Evolutionary conservation across 139 green algal genomes (phyloP), one percentile per base, ranked within the genome.

Genomic region (Tetraselmis chui): DNA sequence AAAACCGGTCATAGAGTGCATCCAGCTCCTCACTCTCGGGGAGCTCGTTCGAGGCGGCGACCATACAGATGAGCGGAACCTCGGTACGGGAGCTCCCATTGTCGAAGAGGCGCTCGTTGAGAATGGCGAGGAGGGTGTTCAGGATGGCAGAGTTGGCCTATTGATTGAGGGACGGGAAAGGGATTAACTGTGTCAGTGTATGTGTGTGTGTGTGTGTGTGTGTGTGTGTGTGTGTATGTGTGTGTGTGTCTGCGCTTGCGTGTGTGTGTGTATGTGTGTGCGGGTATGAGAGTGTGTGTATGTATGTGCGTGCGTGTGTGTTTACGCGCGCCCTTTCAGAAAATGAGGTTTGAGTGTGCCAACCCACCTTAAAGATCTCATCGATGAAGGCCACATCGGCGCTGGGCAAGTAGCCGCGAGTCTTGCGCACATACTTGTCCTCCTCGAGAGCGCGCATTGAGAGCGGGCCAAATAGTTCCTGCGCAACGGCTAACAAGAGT

Each of bases 81-180:
- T 81, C 1, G 30, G 92, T 58, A 18, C 93, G 90, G 59, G 88
- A 76, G 78, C 84, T 91, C 76, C 95, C 95, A 83, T 98, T 98
- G 90, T 97, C 94, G 85, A 98, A 98, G 31, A 97, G 89, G 25
- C 95, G 88, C 89, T 98, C 95, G 85, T 98, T 98, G 5, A 98
- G 87, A 27, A 98, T 88, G 28, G 95, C 98, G 29, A 98, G 89
- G 84, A 98, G 87, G 1, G 95, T 93, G 90, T 98, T 98, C 24
- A 98, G 85, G 89, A 98, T 98, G 80, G 95, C 95, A 23, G 85
- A 93, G 90, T 97, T 98, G 80, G 95, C 95, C 84, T 97, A n/a
- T n/a, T n/a, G n/a, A n/a, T n/a, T n/a, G n/a, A n/a, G n/a, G n/a
- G n/a, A n/a, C n/a, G n/a, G n/a, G 95, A 85, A 92, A 93, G 28